Evolutionary conservation across 2,329 filamentous ascomycete species (phyloP).

Genomic region (Zymoseptoria brevis): DNA sequence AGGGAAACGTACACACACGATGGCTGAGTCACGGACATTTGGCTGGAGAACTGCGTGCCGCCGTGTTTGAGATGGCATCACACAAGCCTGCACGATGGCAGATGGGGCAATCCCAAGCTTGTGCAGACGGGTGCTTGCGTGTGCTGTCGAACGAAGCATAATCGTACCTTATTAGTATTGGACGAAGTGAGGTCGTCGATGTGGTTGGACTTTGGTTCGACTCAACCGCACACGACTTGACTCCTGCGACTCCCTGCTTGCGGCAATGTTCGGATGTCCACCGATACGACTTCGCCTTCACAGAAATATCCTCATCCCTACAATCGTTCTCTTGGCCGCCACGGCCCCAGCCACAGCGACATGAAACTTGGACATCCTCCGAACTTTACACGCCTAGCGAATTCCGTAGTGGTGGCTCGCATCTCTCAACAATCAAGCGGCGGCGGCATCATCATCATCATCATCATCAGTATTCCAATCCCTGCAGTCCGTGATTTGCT

Average conservation of each 20-base stretch:
- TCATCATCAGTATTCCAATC: not conserved
- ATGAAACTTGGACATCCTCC: not conserved
- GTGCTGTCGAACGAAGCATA: not conserved
- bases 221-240: not conserved
- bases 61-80: not conserved
- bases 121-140: not conserved
- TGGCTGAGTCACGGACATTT: not conserved
- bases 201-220: not conserved
- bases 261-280: not conserved
- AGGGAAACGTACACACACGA: not conserved
- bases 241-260: not conserved
- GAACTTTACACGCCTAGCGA: not conserved
- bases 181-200: not conserved
- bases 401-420: not conserved
- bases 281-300: not conserved
- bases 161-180: not conserved
- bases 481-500: not conserved
- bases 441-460: not conserved
- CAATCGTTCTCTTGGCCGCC: too few relatives aligned
- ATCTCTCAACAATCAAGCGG: not conserved
- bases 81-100: not conserved
- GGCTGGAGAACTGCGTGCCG: not conserved
- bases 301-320: not conserved
- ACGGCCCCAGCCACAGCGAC: too few relatives aligned
- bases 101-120: not conserved